phyloP scores from a whole-genome alignment of 345 rosid species.

The Turritis glabra region DNA sequence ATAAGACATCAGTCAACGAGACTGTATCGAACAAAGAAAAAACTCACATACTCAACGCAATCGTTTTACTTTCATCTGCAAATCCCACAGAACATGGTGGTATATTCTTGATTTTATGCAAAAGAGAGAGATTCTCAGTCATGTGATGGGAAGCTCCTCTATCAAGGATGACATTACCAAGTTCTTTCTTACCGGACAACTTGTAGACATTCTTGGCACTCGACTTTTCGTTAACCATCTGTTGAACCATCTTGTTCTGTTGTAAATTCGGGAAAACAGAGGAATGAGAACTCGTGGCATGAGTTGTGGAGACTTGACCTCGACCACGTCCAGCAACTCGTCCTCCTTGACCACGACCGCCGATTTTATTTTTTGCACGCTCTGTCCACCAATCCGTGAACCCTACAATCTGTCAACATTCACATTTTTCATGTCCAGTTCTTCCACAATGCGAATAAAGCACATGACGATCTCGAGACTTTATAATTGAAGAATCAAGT shows the following conservation, averaged over 20 bases:
- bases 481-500: too few relatives aligned
- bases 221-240: not conserved
- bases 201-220: not conserved
- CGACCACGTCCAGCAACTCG: not conserved
- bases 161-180: not conserved
- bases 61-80: not conserved
- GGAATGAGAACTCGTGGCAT: not conserved
- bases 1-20: not conserved
- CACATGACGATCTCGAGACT: too few relatives aligned
- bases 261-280: not conserved
- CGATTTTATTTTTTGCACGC: too few relatives aligned
- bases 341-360: not conserved
- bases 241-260: not conserved
- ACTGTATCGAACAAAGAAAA: not conserved
- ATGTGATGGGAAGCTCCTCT: not conserved
- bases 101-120: rapidly evolving
- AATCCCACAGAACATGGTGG: not conserved
- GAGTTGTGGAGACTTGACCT: not conserved
- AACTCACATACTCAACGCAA: not conserved
- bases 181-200: not conserved
- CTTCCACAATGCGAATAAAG: not conserved
- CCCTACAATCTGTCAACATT: not conserved
- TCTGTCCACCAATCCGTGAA: not conserved
- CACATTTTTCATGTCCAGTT: not conserved
- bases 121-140: not conserved